These are phyloP conservation scores for Carex cristatella DNA, from an alignment of 176 grass and related monocot species.

Conservation along the genomic window DNA sequence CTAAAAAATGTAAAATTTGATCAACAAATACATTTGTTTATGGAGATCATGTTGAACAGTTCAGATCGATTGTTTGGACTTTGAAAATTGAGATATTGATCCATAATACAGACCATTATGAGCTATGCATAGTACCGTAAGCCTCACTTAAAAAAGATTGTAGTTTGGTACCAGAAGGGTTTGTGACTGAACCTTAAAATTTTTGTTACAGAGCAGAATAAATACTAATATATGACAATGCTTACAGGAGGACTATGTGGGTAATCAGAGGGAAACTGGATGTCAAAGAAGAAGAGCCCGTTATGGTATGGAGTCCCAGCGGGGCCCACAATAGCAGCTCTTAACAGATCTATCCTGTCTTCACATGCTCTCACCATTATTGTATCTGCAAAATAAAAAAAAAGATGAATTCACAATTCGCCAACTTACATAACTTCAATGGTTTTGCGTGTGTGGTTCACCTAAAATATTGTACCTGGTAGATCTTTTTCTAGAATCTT, in stretches of 20 bases:
- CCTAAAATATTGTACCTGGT: slow-evolving; percentile 47
- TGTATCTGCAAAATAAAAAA: slow-evolving; percentile 31
- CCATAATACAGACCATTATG: too few relatives aligned
- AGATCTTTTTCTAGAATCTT: slow-evolving; percentile 75
- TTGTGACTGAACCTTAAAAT: neutral
- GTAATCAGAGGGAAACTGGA: slow-evolving; percentile 56
- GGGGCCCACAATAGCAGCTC: slow-evolving; percentile 75
- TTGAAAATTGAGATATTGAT: too few relatives aligned
- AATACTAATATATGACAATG: slow-evolving; percentile 11
- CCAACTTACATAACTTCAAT: neutral
- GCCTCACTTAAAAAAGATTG: neutral
- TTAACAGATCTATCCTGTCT: slow-evolving; percentile 86
- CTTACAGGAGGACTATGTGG: slow-evolving; percentile 66
- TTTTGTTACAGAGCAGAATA: neutral
- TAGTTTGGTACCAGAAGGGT: neutral
- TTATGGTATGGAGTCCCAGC: slow-evolving; percentile 90
- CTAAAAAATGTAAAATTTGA: too few relatives aligned
- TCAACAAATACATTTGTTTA: too few relatives aligned
- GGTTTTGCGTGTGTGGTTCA: neutral
- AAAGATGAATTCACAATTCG: slow-evolving; percentile 1
- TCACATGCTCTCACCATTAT: slow-evolving; percentile 77
- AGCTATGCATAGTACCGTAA: too few relatives aligned
- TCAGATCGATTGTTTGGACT: too few relatives aligned
- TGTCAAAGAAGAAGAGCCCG: slow-evolving; percentile 96
- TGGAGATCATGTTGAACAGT: too few relatives aligned